Conservation (phyloP, 139 green algal species). For the Asterochloris erici region DNA sequence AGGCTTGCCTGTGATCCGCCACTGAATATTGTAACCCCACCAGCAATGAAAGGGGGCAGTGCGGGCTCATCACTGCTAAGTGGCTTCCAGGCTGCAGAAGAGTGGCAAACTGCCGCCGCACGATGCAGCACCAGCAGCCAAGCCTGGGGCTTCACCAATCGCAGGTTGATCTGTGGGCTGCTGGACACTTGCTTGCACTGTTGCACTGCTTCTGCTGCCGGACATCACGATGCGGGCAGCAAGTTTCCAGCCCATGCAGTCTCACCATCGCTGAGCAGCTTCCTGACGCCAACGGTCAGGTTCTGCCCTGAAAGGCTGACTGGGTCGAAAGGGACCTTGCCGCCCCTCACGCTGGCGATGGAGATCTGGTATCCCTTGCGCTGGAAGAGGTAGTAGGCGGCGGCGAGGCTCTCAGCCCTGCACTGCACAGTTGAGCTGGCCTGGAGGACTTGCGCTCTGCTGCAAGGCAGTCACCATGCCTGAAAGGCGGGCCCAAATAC, state of each 20-base stretch:
- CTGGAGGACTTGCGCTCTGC: neutral
- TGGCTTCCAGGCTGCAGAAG: no score
- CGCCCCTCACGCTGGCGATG: slow-evolving; percentile 28
- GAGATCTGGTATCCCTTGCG: slow-evolving; percentile 29
- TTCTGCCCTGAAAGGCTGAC: slow-evolving; percentile 14
- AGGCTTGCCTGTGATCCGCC: no score
- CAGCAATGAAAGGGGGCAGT: no score
- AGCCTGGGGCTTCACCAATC: neutral
- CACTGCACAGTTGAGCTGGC: neutral
- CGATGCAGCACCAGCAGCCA: neutral
- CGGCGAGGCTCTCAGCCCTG: slow-evolving; percentile 32
- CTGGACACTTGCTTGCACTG: no score
- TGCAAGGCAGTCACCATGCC: neutral
- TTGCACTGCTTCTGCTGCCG: no score
- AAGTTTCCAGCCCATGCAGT: no score
- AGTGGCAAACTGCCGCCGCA: no score
- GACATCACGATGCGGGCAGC: no score
- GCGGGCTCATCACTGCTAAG: no score
- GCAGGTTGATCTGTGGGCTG: neutral
- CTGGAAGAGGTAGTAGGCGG: slow-evolving; percentile 31
- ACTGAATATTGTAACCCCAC: no score
- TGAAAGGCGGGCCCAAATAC: neutral
- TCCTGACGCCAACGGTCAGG: slow-evolving; percentile 25
- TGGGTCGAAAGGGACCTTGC: slow-evolving; percentile 22
- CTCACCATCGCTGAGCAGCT: slow-evolving; percentile 26